Conservation (phyloP, 2,329 filamentous ascomycete genomes). For the Pseudonectria buxi region DNA sequence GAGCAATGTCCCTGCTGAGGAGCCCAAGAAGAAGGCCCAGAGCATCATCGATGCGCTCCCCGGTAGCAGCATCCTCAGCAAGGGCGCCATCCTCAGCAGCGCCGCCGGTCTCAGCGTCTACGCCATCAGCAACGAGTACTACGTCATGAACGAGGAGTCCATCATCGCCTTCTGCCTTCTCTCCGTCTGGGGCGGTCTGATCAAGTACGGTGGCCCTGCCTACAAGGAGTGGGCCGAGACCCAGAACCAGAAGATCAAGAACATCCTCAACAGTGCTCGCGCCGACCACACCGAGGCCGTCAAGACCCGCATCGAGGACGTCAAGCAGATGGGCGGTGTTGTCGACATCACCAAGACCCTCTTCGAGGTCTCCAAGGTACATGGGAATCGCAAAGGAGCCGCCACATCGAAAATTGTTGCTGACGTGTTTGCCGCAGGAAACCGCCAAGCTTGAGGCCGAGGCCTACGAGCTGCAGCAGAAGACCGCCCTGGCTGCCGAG, state of each 20-base stretch:
- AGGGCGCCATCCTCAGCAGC: slow-evolving; percentile 94
- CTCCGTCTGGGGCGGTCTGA: slow-evolving; percentile 85
- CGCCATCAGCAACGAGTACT: slow-evolving; percentile 98
- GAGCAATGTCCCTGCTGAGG: slow-evolving; percentile 74
- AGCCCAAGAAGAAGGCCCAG: slow-evolving; percentile 95
- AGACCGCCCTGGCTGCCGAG: slow-evolving; percentile 84
- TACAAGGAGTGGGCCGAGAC: slow-evolving; percentile 89
- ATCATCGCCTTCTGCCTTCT: slow-evolving; percentile 89
- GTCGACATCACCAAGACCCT: slow-evolving; percentile 95
- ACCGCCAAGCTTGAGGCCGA: slow-evolving; percentile 92
- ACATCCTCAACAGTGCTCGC: slow-evolving; percentile 89
- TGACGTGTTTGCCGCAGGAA: slow-evolving; percentile 55
- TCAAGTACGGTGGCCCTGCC: slow-evolving; percentile 86
- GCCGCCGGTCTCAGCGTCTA: slow-evolving; percentile 85
- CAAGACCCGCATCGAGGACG: slow-evolving; percentile 87
- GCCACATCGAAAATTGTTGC: slow-evolving; percentile 4
- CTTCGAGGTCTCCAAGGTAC: slow-evolving; percentile 96
- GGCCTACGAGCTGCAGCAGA: slow-evolving; percentile 96
- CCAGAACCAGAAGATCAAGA: slow-evolving; percentile 88
- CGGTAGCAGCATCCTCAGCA: slow-evolving; percentile 86
- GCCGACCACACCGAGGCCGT: slow-evolving; percentile 93
- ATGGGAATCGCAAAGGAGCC: slow-evolving; percentile 14
- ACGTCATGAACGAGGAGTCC: slow-evolving; percentile 98
- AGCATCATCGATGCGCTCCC: slow-evolving; percentile 90
- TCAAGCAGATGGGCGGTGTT: slow-evolving; percentile 89